Evolutionary conservation across 768 basidiomycete genomes (phyloP), one percentile per base, ranked within the genome.

Genomic region (Podaxis rugospora): DNA sequence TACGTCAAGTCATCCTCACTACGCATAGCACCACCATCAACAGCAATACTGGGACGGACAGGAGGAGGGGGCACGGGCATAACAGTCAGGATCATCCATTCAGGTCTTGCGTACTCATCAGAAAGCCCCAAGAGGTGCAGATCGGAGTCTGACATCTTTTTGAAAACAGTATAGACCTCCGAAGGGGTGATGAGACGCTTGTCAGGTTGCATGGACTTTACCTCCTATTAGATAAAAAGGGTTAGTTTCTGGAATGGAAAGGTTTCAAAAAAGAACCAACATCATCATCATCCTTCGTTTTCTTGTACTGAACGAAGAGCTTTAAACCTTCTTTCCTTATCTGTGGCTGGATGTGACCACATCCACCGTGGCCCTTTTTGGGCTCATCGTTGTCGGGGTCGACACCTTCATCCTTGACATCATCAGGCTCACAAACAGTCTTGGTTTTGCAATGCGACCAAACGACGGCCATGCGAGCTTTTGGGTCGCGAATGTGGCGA

Each of bases 1-100:
- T 96, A 98, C 1, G 97, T 99, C 80, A 98, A 79, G 75, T 98
- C 97, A 68, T 98, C 97, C 75, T 99, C 97, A 67, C 93, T 93
- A 46, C 95, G 85, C 90, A 96, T 94, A 1, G 92, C 89, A 55
- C 96, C 95, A 21, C 96, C 96, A 66, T 98, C 96, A 28, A 98
- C 92, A 11, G 96, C 90, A 60, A 99, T 98, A 75, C 94, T 96
- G 0, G 97, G 97, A 52, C 97, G 93, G 57, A 99, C 97, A 6
- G 97, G 94, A 5, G 96, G 96, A 1, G 97, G 97, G 1, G 97
- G 97, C 0, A 99, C 96, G 37, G 97, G 97, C 72, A 98, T 83
- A 39, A 98, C 94, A 0, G 97, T 98, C 44, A 98, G 78, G 66
- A 99, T 97, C 97, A 99, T 98, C 97, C 97, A 99, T 69, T 98